Evolutionary conservation across 2,329 filamentous ascomycete genomes (phyloP).

Genomic region (Cytospora piceae): DNA sequence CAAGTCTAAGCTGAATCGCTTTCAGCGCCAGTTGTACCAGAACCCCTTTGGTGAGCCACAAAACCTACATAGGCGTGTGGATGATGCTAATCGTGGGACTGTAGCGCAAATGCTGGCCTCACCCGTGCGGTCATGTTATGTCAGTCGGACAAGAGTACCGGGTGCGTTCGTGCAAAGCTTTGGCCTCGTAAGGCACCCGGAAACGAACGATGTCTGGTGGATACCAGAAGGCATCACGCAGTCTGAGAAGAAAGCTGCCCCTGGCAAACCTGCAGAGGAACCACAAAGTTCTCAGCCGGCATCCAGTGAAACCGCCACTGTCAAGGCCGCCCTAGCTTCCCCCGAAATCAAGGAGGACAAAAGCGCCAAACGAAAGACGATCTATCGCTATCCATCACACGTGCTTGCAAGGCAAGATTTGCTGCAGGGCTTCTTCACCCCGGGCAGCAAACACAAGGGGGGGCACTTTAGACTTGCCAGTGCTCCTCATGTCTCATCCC

Average conservation of each 20-base stretch:
- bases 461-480: slow-evolving; percentile 30
- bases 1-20: slow-evolving; percentile 41
- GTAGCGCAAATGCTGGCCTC: slow-evolving; percentile 65
- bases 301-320: background rate
- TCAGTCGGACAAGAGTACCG: slow-evolving; percentile 56
- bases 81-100: slow-evolving; percentile 6
- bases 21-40: slow-evolving; percentile 61
- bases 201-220: slow-evolving; percentile 57
- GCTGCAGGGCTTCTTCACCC: slow-evolving; percentile 34
- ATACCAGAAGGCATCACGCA: slow-evolving; percentile 46
- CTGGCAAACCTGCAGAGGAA: slow-evolving; percentile 13
- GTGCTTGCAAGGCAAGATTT: slow-evolving; percentile 41
- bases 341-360: slow-evolving; percentile 13
- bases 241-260: slow-evolving; percentile 1
- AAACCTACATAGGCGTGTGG: slow-evolving; percentile 3
- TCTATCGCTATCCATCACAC: slow-evolving; percentile 37
- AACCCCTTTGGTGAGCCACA: slow-evolving; percentile 65
- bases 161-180: slow-evolving; percentile 67
- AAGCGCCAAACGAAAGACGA: slow-evolving; percentile 18
- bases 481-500: slow-evolving; percentile 17
- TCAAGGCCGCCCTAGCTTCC: background rate
- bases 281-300: background rate
- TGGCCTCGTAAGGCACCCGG: slow-evolving; percentile 57
- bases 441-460: slow-evolving; percentile 29
- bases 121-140: slow-evolving; percentile 59